Evolutionary conservation across 768 basidiomycete species (phyloP).

Genomic region (Kockovaella imperatae): DNA sequence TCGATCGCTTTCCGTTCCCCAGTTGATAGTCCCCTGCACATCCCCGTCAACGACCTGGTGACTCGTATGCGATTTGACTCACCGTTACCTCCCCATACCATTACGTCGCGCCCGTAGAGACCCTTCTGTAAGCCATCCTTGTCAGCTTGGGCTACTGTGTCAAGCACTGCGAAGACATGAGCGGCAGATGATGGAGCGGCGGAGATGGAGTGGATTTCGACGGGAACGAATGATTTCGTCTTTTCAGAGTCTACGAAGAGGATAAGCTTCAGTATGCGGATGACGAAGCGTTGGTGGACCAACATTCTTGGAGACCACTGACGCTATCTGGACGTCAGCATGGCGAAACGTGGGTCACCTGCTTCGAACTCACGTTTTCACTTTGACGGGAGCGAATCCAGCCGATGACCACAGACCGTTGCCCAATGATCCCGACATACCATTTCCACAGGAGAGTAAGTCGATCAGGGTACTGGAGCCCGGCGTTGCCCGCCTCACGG

Average conservation of each 20-base stretch:
- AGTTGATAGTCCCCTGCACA: slow-evolving; percentile 43
- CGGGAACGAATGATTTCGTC: slow-evolving; percentile 55
- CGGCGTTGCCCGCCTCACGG: slow-evolving; percentile 54
- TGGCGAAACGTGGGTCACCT: neutral
- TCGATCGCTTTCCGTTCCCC: slow-evolving; percentile 46
- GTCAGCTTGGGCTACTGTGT: slow-evolving; percentile 53
- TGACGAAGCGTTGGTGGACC: slow-evolving; percentile 35
- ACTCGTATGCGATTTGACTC: slow-evolving; percentile 6
- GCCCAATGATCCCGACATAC: slow-evolving; percentile 58
- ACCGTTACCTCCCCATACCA: slow-evolving; percentile 45
- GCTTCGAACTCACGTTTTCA: slow-evolving; percentile 51
- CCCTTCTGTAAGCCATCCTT: slow-evolving; percentile 31
- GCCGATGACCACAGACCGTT: slow-evolving; percentile 59
- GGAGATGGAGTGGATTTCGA: slow-evolving; percentile 57
- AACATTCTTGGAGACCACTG: slow-evolving; percentile 80
- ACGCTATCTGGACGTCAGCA: slow-evolving; percentile 43
- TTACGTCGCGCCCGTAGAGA: slow-evolving; percentile 43
- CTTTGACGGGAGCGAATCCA: slow-evolving; percentile 61
- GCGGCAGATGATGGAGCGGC: slow-evolving; percentile 53
- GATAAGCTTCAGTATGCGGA: neutral
- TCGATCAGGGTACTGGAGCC: slow-evolving; percentile 47
- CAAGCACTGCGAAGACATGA: slow-evolving; percentile 66
- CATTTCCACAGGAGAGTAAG: slow-evolving; percentile 71
- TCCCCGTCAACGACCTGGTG: neutral
- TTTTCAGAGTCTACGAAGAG: slow-evolving; percentile 57